Base-by-base conservation (phyloP, 2,329 filamentous ascomycete species). In the Sarocladiaceae sp. region DNA sequence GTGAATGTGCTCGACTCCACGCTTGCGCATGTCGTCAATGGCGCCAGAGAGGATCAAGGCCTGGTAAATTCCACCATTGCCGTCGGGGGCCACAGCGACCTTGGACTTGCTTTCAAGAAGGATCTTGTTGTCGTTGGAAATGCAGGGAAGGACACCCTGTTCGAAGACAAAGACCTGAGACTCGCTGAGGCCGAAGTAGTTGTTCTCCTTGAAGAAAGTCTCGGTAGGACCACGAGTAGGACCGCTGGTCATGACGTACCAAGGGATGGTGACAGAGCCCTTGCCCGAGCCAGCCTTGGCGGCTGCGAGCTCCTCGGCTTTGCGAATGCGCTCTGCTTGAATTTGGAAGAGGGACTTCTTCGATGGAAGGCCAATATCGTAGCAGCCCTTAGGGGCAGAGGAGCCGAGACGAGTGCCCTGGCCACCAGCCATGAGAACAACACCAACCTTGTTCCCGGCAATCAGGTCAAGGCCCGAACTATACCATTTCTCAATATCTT, bases 191-290 rank as follows among this genome's bases (percentile, higher is more conserved):
- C 93, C 93, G 64, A 98, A 98, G 73, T 89, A 97, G 47, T 80
- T 78, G 72, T 97, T 76, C 66, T 95, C 76, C 62, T 85, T 70
- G 66, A 98, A 97, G 73, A 93, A 98, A 50, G 85, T 74, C 72
- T 95, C 86, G n/a, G 93, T 98, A 32, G 90, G 88, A 49, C 80
- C 81, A 53, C 90, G 80, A 6, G 93, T 98, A 35, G 93, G 93
- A 4, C 93, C 93, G 58, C 88, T 95, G 57, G 93, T 98, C 93
- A 98, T 98, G 66, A 98, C 88, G 69, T 98, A 98, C 93, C 93
- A 98, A 11, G 93, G 93, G 3, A 43, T 24, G 11, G 19, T 19
- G 33, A 97, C 82, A 24, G 84, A 73, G 33, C 80, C 80, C 40
- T 70, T 71, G 48, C 68, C 52, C 13, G 52, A 53, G 47, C 76